Evolutionary conservation across 2,329 filamentous ascomycete species (phyloP).

Genomic region (Pseudogymnoascus sp.): DNA sequence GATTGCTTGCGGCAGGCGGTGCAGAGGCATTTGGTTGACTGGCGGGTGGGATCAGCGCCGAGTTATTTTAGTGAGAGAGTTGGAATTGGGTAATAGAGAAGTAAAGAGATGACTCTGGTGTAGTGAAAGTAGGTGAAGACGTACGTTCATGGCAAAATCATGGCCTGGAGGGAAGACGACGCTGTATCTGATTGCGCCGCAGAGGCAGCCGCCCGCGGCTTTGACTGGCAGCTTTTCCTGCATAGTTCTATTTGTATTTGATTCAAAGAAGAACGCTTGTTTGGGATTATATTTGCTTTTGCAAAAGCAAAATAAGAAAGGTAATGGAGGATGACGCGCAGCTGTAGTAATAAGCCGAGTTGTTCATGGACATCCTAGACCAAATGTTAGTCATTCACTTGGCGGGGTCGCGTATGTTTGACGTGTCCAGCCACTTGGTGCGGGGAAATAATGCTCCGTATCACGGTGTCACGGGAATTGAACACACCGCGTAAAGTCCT

Average conservation of each 20-base stretch:
- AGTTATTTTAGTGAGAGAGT: background rate
- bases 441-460: conserved; percentile 2
- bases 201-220: conserved; percentile 45
- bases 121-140: conserved; percentile 11
- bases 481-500: background rate
- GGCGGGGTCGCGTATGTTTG: conserved; percentile 2
- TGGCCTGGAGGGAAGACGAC: conserved; percentile 38
- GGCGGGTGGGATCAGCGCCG: background rate
- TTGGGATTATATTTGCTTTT: background rate
- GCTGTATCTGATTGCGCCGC: conserved; percentile 40
- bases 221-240: conserved; percentile 9
- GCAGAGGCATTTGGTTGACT: conserved; percentile 45
- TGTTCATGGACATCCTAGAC: background rate
- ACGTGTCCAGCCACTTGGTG: background rate
- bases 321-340: background rate
- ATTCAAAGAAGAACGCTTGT: background rate
- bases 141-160: conserved; percentile 34
- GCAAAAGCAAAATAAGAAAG: background rate
- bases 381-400: conserved; percentile 8
- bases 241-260: background rate
- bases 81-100: background rate
- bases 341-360: background rate
- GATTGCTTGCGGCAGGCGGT: conserved; percentile 46
- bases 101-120: background rate
- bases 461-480: conserved; percentile 3